Conservation (phyloP, 1,139 yeast genomes). For the Geotrichum reessii region DNA sequence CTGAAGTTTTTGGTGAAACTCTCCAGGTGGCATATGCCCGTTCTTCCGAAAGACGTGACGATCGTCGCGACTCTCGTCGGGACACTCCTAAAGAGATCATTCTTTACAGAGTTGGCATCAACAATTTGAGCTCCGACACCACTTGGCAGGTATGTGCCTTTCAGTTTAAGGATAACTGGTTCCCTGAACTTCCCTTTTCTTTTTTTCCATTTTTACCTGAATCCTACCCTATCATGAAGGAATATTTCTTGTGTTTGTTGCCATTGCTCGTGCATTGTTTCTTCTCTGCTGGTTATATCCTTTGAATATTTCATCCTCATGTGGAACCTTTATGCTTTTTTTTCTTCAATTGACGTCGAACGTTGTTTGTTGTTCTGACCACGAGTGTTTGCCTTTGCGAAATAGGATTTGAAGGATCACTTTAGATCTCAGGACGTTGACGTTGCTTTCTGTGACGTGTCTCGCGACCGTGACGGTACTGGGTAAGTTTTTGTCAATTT, state of each 20-base stretch:
- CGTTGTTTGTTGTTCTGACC: constrained; percentile 9
- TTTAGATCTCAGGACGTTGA: constrained; percentile 35
- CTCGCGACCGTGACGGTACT: constrained; percentile 32
- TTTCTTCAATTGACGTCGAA: neutral
- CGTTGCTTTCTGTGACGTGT: constrained; percentile 34
- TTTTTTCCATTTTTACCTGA: neutral
- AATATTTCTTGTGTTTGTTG: constrained; percentile 22
- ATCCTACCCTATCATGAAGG: constrained; percentile 2
- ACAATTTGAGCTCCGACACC: constrained; percentile 27
- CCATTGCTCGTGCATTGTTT: constrained; percentile 21
- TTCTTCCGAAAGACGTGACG: constrained; percentile 24
- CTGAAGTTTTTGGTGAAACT: constrained; percentile 30
- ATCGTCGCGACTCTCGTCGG: constrained; percentile 21
- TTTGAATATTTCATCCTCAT: constrained; percentile 3
- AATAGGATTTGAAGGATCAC: constrained; percentile 36
- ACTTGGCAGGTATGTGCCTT: constrained; percentile 31
- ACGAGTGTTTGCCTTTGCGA: constrained; percentile 2
- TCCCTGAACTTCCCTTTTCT: constrained; percentile 7
- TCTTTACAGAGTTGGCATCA: constrained; percentile 26
- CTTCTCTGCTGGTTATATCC: constrained; percentile 11
- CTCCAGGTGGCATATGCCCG: constrained; percentile 33
- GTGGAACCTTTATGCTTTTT: neutral
- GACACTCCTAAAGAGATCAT: constrained; percentile 21
- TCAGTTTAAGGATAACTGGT: constrained; percentile 8
- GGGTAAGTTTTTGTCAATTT: constrained; percentile 21